Base-by-base conservation (phyloP, 257 asterid genomes). In the Craterostigma plantagineum region DNA sequence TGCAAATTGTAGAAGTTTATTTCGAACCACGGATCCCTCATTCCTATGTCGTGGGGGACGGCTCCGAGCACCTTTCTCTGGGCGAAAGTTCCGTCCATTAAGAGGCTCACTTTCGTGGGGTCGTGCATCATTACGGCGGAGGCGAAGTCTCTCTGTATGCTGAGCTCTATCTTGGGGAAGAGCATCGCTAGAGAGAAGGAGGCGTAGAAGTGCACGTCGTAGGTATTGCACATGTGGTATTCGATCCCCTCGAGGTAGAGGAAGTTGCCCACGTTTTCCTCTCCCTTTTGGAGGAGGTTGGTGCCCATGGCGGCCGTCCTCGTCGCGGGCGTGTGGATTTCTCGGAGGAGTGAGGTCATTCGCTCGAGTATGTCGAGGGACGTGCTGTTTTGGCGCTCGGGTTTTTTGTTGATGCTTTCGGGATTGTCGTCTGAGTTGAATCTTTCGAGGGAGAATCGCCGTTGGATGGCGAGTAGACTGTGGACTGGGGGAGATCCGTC, bases 41-140 rank as follows among this genome's bases (percentile, higher is more conserved):
- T 77, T 41, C 99, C 99, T 27, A 90, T 90, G 54, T 90, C 99
- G 50, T 83, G 99, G 45, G 99, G 98, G 52, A 90, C 85, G 0
- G 99, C 96, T 17, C 99, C 99, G 38, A 83, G 92, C 41, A 73
- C 87, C 43, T 90, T 90, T 35, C 94, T 53, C 34, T 62, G 75
- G 43, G 38, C 92, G 16, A 64, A 51, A 14, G 73, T 63, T 44
- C 99, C 99, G 15, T 83, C 94, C 17, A 54, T 59, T 56, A 90
- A 57, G 33, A 83, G 84, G 8, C 12, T 17, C 75, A 59, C 70
- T 53, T 55, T 75, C 43, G 73, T 63, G 9, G 99, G 99, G 56
- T 90, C 99, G 42, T 90, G 99, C 96, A 90, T 77, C 92, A 90
- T 65, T 42, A 90, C 96, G 5, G 92, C 99, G 14, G 87, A 76